phyloP scores from a whole-genome alignment of 1,284 basidiomycete species.

The Kalmanozyma brasiliensis region DNA sequence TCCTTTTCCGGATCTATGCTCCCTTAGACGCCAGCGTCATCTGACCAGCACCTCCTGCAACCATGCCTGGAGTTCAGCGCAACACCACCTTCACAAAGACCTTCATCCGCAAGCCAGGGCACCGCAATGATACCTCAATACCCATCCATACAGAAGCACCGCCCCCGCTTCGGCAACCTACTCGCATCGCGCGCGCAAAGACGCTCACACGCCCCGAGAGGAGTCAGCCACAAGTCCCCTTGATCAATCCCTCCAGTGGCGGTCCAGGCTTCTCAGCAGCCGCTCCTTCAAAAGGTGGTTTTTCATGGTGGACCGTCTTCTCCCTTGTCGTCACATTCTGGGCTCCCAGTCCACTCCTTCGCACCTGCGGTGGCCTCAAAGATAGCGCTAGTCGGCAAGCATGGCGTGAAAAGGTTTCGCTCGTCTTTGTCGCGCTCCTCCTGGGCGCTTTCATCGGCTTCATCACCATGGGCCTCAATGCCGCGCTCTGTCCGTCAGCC shows the following conservation, averaged over 20 bases:
- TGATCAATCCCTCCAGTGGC: conserved; percentile 75
- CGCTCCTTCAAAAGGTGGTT: conserved; percentile 13
- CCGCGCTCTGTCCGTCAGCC: conserved; percentile 82
- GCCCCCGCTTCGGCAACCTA: conserved; percentile 64
- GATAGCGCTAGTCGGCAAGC: conserved; percentile 60
- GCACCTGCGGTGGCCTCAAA: conserved; percentile 60
- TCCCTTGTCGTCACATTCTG: conserved; percentile 61
- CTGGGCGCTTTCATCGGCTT: conserved; percentile 87
- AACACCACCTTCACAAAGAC: conserved; percentile 57
- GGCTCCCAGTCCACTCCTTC: conserved; percentile 67
- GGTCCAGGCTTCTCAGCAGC: conserved; percentile 41
- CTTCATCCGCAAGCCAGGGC: conserved; percentile 61
- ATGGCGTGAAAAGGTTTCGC: conserved; percentile 66
- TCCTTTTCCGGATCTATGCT: conserved; percentile 5
- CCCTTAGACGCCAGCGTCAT: not conserved
- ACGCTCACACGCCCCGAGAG: conserved; percentile 79
- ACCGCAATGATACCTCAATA: conserved; percentile 54
- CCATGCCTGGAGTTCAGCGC: conserved; percentile 39
- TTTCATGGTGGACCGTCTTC: conserved; percentile 54
- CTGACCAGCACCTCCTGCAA: conserved; percentile 3
- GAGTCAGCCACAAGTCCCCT: conserved; percentile 75
- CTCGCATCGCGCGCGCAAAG: conserved; percentile 68
- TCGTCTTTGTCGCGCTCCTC: conserved; percentile 57
- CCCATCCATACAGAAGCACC: conserved; percentile 60
- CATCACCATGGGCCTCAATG: conserved; percentile 92